phyloP scores from a whole-genome alignment of 371 early-diverging fungal species.

The Dinochytrium kinnereticum region DNA sequence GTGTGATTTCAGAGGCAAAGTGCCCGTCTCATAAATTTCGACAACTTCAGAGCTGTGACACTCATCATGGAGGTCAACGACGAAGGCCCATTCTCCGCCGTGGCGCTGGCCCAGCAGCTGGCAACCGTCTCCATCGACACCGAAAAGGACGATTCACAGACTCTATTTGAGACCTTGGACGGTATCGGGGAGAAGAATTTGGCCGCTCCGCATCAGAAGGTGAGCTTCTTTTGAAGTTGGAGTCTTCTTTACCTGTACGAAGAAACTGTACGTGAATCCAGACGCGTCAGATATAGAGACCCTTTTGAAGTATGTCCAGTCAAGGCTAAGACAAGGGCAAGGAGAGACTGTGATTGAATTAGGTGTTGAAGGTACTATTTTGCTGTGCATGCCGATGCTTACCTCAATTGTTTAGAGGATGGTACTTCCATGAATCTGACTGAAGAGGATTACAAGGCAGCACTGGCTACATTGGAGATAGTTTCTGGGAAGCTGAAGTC shows the following conservation, averaged over 20 bases:
- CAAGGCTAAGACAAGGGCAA: constrained; percentile 65
- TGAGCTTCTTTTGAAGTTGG: background rate
- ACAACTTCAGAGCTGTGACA: background rate
- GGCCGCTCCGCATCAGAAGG: background rate
- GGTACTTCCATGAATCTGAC: constrained; percentile 72
- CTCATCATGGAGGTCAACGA: background rate
- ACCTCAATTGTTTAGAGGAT: constrained; percentile 59
- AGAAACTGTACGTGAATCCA: constrained; percentile 33
- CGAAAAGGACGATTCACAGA: constrained; percentile 6
- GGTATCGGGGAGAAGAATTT: background rate
- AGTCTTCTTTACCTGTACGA: background rate
- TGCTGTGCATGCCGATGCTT: background rate
- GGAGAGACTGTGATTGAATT: constrained; percentile 82
- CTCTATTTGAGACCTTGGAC: background rate
- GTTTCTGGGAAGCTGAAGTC: constrained; percentile 61
- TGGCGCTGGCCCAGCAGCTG: constrained; percentile 33
- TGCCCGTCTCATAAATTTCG: too few relatives aligned
- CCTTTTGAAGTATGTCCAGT: constrained; percentile 50
- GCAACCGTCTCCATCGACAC: constrained; percentile 28
- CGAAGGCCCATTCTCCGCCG: constrained; percentile 6
- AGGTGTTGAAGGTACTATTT: constrained; percentile 70
- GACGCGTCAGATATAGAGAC: constrained; percentile 45
- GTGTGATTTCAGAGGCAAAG: too few relatives aligned
- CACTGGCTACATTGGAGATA: constrained; percentile 53
- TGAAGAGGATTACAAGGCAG: constrained; percentile 60